These are phyloP conservation scores for Syncephalastrum sp. DNA, from an alignment of 371 early-diverging fungal species.

Conservation along the genomic window DNA sequence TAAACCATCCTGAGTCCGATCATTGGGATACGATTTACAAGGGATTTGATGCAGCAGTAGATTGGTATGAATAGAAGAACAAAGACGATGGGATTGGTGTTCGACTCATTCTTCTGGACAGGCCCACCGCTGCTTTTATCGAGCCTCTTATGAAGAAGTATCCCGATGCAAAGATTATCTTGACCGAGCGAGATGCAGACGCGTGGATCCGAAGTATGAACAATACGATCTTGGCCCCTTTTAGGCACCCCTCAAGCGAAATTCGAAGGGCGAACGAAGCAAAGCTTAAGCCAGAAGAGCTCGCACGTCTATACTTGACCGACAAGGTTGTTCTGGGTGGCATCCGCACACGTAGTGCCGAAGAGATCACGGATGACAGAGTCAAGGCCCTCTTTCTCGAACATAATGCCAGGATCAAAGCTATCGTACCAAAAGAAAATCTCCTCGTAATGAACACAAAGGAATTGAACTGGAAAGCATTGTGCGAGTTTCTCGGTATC, in stretches of 20 bases:
- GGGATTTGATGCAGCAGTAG: slow-evolving; percentile 27
- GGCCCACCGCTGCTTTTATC: slow-evolving; percentile 26
- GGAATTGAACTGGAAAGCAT: slow-evolving; percentile 20
- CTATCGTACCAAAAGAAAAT: slow-evolving; percentile 19
- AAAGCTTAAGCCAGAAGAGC: too few species aligned
- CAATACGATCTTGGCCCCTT: slow-evolving; percentile 21
- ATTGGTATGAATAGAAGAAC: slow-evolving; percentile 6
- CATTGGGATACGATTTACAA: slow-evolving; percentile 35
- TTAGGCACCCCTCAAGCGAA: too few species aligned
- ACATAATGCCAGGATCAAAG: slow-evolving; percentile 26
- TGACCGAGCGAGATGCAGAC: slow-evolving; percentile 29
- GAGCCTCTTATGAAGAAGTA: slow-evolving; percentile 21
- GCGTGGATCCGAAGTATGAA: slow-evolving; percentile 33
- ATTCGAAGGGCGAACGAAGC: not conserved
- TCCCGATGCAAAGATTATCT: slow-evolving; percentile 39
- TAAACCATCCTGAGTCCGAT: slow-evolving; percentile 14
- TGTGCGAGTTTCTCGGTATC: slow-evolving; percentile 11
- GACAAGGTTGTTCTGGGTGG: slow-evolving; percentile 18
- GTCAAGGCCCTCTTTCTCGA: slow-evolving; percentile 15
- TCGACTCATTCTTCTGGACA: slow-evolving; percentile 9
- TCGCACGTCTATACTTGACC: slow-evolving; percentile 4
- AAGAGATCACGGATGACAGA: slow-evolving; percentile 19
- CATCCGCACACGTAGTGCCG: slow-evolving; percentile 2
- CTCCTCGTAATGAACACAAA: slow-evolving; percentile 23
- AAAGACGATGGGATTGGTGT: not conserved